phyloP scores from a whole-genome alignment of 2,329 filamentous ascomycete species.

The Herpotrichia juniperi region DNA sequence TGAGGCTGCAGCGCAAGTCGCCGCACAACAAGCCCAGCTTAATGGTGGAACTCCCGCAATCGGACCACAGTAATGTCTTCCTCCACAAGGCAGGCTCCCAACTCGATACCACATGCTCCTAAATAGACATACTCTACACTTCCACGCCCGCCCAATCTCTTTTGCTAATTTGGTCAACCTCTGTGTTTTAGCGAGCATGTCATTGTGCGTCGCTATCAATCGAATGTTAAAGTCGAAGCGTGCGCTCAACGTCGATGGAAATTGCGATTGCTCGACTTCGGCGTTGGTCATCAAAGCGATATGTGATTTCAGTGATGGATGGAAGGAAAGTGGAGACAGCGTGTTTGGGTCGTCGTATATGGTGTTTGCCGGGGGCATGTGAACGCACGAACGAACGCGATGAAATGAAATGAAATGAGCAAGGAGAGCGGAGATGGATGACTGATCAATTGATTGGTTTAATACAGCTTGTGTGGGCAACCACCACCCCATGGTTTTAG shows the following conservation, averaged over 20 bases:
- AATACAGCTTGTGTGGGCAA: slow-evolving; percentile 2
- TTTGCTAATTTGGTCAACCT: background rate
- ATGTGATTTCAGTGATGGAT: background rate
- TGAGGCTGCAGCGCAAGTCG: slow-evolving; percentile 10
- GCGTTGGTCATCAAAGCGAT: background rate
- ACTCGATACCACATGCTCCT: background rate
- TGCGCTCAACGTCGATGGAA: background rate
- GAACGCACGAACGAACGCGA: background rate
- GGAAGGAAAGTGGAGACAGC: background rate
- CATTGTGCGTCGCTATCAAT: too few relatives aligned
- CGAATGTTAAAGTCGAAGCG: too few relatives aligned
- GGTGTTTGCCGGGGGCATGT: background rate
- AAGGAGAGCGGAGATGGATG: too few relatives aligned
- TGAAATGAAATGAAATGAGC: background rate
- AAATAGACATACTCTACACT: background rate
- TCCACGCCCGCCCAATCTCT: background rate
- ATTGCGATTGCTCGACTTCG: background rate
- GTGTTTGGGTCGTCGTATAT: background rate
- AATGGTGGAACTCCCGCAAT: background rate
- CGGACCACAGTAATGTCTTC: background rate
- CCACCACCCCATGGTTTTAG: background rate
- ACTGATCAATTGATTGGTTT: background rate
- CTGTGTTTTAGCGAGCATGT: slow-evolving; percentile 6
- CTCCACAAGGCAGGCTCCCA: background rate
- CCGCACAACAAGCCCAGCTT: background rate